A percentile compares a stretch with the other conserved stretches of the same genome.
Conservation (phyloP, 306 rosid species). For the Dryas drummondii region DNA sequence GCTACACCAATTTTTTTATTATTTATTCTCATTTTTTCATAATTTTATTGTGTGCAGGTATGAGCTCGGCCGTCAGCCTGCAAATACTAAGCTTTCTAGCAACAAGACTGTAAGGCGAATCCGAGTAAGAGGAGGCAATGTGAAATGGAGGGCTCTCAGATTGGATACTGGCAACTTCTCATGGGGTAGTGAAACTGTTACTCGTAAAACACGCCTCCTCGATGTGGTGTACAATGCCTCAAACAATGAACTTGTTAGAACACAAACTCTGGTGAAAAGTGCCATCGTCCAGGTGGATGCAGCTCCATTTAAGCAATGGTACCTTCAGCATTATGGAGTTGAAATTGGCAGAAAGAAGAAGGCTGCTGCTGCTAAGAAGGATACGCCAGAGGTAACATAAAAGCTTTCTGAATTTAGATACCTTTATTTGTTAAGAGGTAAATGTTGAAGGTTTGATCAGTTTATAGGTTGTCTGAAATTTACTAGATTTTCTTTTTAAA, state of each 20-base stretch:
- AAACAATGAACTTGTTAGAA: slow-evolving; percentile 49
- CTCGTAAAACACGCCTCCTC: slow-evolving; percentile 44
- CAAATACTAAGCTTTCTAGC: slow-evolving; percentile 45
- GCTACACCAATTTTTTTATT: neutral
- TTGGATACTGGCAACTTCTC: slow-evolving; percentile 51
- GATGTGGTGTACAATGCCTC: slow-evolving; percentile 51
- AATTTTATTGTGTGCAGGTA: slow-evolving; percentile 22
- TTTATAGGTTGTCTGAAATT: too few species aligned
- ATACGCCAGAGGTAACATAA: slow-evolving; percentile 30
- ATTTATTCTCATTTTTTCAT: neutral
- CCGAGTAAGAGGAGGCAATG: slow-evolving; percentile 47
- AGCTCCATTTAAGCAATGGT: slow-evolving; percentile 50
- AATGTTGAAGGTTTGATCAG: neutral
- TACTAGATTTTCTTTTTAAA: too few species aligned
- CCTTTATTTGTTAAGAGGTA: neutral
- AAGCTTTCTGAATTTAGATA: neutral
- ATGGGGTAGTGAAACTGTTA: slow-evolving; percentile 46
- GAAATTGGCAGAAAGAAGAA: slow-evolving; percentile 48
- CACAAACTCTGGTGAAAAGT: slow-evolving; percentile 46
- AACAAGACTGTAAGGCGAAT: slow-evolving; percentile 47
- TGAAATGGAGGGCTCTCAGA: slow-evolving; percentile 50
- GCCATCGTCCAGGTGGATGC: slow-evolving; percentile 49
- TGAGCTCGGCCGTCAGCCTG: slow-evolving; percentile 51
- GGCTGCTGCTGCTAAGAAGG: slow-evolving; percentile 39
- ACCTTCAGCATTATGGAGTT: slow-evolving; percentile 41